Percentiles rank a stretch among this genome's conserved stretches.
These are phyloP conservation scores for Hypoxylon sp. DNA, from an alignment of 2,329 filamentous ascomycete species.

Conservation along the genomic window DNA sequence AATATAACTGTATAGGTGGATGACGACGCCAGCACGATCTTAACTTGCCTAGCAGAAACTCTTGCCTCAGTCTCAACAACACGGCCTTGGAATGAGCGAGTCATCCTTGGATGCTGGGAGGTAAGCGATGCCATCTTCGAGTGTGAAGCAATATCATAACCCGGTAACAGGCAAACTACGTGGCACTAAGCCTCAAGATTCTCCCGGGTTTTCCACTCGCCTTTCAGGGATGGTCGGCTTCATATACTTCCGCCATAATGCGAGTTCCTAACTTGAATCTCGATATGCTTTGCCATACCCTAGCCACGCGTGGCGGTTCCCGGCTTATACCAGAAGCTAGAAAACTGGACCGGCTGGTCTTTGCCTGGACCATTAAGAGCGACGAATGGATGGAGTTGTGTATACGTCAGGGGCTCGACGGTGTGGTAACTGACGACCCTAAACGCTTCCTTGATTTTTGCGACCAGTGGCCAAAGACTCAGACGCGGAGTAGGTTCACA, in stretches of 20 bases:
- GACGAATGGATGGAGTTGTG: constrained; percentile 4
- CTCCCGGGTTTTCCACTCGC: constrained; percentile 12
- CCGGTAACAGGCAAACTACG: background rate
- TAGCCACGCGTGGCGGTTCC: constrained; percentile 1
- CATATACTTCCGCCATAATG: constrained; percentile 5
- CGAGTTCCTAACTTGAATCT: constrained; percentile 3
- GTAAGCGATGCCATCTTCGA: background rate
- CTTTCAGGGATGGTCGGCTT: background rate
- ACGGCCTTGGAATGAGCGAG: background rate
- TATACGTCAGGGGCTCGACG: constrained; percentile 4
- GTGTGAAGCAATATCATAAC: background rate
- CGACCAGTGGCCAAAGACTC: background rate
- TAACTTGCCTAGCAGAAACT: background rate
- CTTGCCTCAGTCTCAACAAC: background rate
- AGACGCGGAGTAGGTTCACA: background rate
- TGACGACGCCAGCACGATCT: background rate
- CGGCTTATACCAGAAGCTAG: background rate
- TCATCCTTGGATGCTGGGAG: background rate
- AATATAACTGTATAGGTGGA: background rate
- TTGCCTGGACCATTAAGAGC: constrained; percentile 7
- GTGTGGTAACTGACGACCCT: constrained; percentile 14
- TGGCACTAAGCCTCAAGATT: background rate
- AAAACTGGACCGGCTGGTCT: background rate
- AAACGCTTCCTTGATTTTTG: constrained; percentile 9
- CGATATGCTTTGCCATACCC: constrained; percentile 3